Base-by-base conservation (phyloP, 257 asterid genomes). In the Dorcoceras hygrometricum region DNA sequence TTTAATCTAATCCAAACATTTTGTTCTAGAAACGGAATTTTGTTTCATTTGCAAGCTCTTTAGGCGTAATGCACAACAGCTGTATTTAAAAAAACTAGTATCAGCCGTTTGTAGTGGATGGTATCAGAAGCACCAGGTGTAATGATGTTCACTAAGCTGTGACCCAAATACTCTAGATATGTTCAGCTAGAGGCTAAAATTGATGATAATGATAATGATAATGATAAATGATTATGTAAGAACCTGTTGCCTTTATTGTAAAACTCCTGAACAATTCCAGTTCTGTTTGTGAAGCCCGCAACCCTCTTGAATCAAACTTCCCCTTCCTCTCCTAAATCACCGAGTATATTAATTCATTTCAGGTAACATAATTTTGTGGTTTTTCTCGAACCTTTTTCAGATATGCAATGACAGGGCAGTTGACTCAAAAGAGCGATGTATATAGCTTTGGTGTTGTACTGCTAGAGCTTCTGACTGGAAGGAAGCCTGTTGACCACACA, bases 391-490 rank as follows among this genome's bases (percentile, higher is more conserved):
- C 63, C 20, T 65, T 50, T 23, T 70, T 76, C 84, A 90, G 97
- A 76, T 90, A 90, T 71, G 97, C 97, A 77, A 90, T 90, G 97
- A 90, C 97, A 1, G 97, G 97, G 55, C 97, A 90, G 29, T 77
- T 90, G 84, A 90, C 97, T 5, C 97, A 87, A 79, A 90, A 90
- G 85, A 90, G 97, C 46, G 97, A 90, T 29, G 97, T 90, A 58
- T 89, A 89, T 77, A 89, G 96, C 78, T 89, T 89, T 70, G 96
- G 96, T 50, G 96, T 89, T 64, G 96, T 87, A 75, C 79, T 89
- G 34, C 96, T 89, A 56, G 96, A 89, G 83, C 91, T 89, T 76
- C 79, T 89, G 73, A 89, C 96, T 14, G 96, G 96, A 66, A 83
- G 96, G 78, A 89, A 89, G 79, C 96, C 96, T 51, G 96, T 89